phyloP scores from a whole-genome alignment of 352 stramenopile genomes.

The Phytophthora europaea region DNA sequence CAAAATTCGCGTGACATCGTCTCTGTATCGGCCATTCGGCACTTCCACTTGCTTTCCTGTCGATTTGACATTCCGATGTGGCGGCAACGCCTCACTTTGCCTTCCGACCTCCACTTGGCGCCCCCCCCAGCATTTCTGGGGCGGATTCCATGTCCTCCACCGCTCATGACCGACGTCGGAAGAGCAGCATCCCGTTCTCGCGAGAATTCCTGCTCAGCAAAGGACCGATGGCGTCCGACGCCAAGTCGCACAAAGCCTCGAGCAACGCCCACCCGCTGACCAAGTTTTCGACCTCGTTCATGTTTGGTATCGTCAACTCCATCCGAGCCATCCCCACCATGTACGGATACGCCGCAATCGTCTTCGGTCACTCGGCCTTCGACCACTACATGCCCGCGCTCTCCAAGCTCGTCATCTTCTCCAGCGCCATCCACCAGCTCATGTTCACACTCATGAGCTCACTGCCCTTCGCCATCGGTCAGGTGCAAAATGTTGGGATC shows the following conservation, averaged over 20 bases:
- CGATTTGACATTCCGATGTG: slow-evolving; percentile 19
- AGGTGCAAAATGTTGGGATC: slow-evolving; percentile 98
- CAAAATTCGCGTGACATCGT: slow-evolving; percentile 34
- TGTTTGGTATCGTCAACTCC: slow-evolving; percentile 93
- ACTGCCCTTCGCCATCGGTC: slow-evolving; percentile 97
- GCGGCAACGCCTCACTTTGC: slow-evolving; percentile 24
- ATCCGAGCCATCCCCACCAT: slow-evolving; percentile 94
- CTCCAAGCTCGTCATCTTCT: slow-evolving; percentile 97
- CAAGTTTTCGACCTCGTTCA: slow-evolving; percentile 66
- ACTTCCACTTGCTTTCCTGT: slow-evolving; percentile 26
- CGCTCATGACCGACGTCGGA: slow-evolving; percentile 28
- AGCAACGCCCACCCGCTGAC: slow-evolving; percentile 23
- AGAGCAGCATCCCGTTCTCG: slow-evolving; percentile 16
- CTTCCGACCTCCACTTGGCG: slow-evolving; percentile 17
- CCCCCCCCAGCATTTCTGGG: neutral
- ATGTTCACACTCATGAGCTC: slow-evolving; percentile 90
- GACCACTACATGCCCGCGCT: slow-evolving; percentile 84
- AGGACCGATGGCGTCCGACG: slow-evolving; percentile 14
- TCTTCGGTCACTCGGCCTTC: slow-evolving; percentile 94
- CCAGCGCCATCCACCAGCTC: slow-evolving; percentile 95
- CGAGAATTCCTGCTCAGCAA: slow-evolving; percentile 33
- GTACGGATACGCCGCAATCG: slow-evolving; percentile 96
- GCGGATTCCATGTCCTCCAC: slow-evolving; percentile 29
- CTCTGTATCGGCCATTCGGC: slow-evolving; percentile 7
- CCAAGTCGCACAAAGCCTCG: slow-evolving; percentile 12